These are phyloP conservation scores for Exophiala alcalophila DNA, from an alignment of 2,329 filamentous ascomycete species.

Conservation along the genomic window DNA sequence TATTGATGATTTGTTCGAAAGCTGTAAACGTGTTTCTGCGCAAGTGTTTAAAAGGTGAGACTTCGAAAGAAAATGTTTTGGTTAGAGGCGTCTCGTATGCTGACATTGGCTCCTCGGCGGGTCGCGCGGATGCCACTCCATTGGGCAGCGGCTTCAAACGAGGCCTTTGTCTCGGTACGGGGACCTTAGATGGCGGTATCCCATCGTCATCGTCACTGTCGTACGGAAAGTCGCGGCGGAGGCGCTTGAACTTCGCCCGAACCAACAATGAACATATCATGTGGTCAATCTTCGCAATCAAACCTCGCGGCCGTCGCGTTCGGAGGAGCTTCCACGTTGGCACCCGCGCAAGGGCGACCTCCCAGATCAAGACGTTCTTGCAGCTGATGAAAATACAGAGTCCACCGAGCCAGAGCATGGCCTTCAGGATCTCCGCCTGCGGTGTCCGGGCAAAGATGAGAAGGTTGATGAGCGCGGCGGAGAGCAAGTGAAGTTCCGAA, in stretches of 20 bases:
- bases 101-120: conserved; percentile 10
- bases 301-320: conserved; percentile 10
- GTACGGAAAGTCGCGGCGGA: conserved; percentile 9
- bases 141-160: conserved; percentile 16
- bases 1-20: conserved; percentile 44
- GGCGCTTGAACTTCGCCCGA: background rate
- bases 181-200: conserved; percentile 2
- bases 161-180: conserved; percentile 7
- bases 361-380: conserved; percentile 73
- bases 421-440: conserved; percentile 80
- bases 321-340: conserved; percentile 77
- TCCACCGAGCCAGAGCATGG: conserved; percentile 80
- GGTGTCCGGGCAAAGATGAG: conserved; percentile 74
- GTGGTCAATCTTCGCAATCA: conserved; percentile 20
- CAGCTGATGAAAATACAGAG: conserved; percentile 71
- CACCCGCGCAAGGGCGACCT: conserved; percentile 78
- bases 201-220: conserved; percentile 21
- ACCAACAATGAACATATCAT: conserved; percentile 14
- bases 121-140: conserved; percentile 12
- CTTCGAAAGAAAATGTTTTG: conserved; percentile 6
- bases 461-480: conserved; percentile 76
- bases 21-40: conserved; percentile 24
- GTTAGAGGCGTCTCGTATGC: conserved; percentile 4
- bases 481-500: conserved; percentile 83
- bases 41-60: conserved; percentile 1